A percentile compares a stretch with the other conserved stretches of the same genome.
Conservation (phyloP, 495 filamentous ascomycete genomes). For the Schizothecium vesticola region DNA sequence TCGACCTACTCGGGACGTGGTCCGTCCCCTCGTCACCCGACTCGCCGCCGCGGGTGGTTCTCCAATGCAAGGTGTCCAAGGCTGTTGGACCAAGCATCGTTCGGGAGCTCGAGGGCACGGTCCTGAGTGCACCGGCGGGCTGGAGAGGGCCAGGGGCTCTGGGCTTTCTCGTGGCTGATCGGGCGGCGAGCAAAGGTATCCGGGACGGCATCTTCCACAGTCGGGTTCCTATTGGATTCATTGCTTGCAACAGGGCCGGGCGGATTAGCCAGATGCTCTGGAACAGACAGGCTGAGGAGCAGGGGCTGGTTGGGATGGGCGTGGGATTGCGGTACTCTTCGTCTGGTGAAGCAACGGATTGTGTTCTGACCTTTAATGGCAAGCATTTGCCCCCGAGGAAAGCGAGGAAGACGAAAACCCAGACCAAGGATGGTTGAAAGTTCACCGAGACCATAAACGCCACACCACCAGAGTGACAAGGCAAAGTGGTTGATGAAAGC, state of each 20-base stretch:
- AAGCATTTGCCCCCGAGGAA: slow-evolving; percentile 28
- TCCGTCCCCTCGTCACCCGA: slow-evolving; percentile 43
- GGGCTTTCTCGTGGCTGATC: slow-evolving; percentile 54
- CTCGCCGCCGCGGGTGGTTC: slow-evolving; percentile 55
- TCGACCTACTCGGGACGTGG: slow-evolving; percentile 85
- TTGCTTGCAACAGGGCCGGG: slow-evolving; percentile 47
- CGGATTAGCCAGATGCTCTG: slow-evolving; percentile 60
- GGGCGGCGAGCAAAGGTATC: slow-evolving; percentile 48
- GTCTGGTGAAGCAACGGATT: slow-evolving; percentile 17
- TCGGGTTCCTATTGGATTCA: slow-evolving; percentile 57
- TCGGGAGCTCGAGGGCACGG: slow-evolving; percentile 81
- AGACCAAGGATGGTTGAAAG: not conserved
- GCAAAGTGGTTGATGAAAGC: not conserved
- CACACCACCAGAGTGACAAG: not conserved
- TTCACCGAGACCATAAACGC: not conserved
- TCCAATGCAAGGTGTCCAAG: slow-evolving; percentile 75
- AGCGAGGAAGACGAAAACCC: not conserved
- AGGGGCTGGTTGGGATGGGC: slow-evolving; percentile 60
- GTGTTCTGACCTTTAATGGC: slow-evolving; percentile 56
- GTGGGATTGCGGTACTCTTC: slow-evolving; percentile 51
- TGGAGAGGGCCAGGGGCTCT: slow-evolving; percentile 57
- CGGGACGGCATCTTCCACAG: slow-evolving; percentile 63
- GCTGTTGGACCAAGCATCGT: slow-evolving; percentile 60
- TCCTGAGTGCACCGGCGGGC: slow-evolving; percentile 61
- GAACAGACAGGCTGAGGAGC: slow-evolving; percentile 57